Conservation (phyloP, 495 filamentous ascomycete genomes). For the Echria macrotheca region DNA sequence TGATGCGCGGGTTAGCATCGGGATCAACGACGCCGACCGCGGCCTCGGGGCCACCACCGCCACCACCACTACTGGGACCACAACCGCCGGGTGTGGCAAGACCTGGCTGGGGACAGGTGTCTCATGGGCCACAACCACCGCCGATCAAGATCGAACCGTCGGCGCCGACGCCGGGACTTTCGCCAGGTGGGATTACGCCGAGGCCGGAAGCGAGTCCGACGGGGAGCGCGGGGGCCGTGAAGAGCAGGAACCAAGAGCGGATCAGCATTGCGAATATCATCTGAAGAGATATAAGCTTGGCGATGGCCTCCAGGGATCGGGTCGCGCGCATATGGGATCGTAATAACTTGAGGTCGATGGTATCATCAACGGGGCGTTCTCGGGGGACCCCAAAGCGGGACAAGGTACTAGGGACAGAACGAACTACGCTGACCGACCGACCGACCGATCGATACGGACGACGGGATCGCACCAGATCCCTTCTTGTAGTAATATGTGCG, state of each 20-base stretch:
- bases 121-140: slow-evolving; percentile 1
- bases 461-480: no score
- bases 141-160: not conserved
- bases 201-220: not conserved
- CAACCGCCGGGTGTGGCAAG: no score
- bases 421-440: no score
- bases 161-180: not conserved
- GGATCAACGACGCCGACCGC: slow-evolving; percentile 9
- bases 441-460: no score
- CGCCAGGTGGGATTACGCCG: not conserved
- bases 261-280: slow-evolving; percentile 83
- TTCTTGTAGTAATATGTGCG: no score
- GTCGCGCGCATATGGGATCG: not conserved
- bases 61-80: not conserved
- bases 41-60: not conserved
- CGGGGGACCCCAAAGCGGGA: no score
- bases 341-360: no score
- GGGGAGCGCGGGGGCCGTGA: slow-evolving; percentile 18
- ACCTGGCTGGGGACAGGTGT: not conserved
- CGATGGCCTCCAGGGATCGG: not conserved
- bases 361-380: no score
- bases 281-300: slow-evolving; percentile 22
- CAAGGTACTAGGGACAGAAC: no score
- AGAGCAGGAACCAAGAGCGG: slow-evolving; percentile 45
- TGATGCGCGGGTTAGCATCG: slow-evolving; percentile 20